Base-by-base conservation (phyloP, 2,329 filamentous ascomycete species). In the Penicillium palitans region DNA sequence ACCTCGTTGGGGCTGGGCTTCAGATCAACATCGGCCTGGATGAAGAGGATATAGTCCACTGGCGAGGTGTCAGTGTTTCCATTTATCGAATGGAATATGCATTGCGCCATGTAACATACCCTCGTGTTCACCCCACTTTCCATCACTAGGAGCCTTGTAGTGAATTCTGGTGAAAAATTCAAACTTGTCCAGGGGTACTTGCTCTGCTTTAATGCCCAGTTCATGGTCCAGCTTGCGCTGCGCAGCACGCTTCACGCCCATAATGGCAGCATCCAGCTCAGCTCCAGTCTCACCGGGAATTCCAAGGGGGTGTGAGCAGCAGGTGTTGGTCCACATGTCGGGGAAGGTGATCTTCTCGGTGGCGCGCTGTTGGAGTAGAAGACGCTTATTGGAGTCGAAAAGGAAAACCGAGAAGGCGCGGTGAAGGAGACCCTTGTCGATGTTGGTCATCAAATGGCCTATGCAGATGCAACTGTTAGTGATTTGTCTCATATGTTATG, bases 241-340 rank as follows among this genome's bases (percentile, higher is more conserved):
- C 19, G 95, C 95, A 42, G 95, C 95, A 60, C 89, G 87, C 82
- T 96, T 96, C 66, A 93, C 95, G 29, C 95, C 95, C 67, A 86
- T 81, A 57, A 98, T 81, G 6, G 93, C 90, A 65, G 91, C 90
- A 50, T 88, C 83, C 44, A 99, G 82, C 66, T 89, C 89, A 33
- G 87, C 84, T 62, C 95, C 95, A 27, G 91, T 96, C 85, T 99
- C 95, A 64, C 89, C 89, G 9, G 95, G 90, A 66, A 97, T 90
- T 55, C 91, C 90, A 61, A 99, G 84, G 6, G 95, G 95, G 78
- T 99, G 95, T 40, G 95, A 99, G 83, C 95, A 99, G 84, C 95
- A 99, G 33, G 95, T 99, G 80, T 99, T 99, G 64, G 95, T 99
- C 95, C 95, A 99, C 89, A 97, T 93, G 74, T 96, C 91, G 49